A percentile compares a stretch with the other conserved stretches of the same genome.
Evolutionary conservation across 768 basidiomycete genomes (phyloP).

Genomic region (Antrodiella citrinella): DNA sequence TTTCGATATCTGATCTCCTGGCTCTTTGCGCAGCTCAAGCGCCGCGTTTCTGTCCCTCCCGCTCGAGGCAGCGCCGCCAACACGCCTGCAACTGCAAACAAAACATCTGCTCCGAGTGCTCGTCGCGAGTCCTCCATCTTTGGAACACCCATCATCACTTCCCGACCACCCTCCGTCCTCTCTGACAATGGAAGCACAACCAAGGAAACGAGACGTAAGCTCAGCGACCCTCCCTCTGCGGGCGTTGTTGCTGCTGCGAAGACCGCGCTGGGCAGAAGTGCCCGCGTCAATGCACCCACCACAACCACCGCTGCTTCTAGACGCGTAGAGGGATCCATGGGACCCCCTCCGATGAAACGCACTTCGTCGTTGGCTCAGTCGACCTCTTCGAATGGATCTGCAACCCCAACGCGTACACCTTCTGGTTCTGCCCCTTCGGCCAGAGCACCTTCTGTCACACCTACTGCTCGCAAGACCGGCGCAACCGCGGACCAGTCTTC

Average conservation of each 20-base stretch:
- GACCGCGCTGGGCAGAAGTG: slow-evolving; percentile 42
- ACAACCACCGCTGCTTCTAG: slow-evolving; percentile 12
- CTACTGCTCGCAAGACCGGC: slow-evolving; percentile 18
- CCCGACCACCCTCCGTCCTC: slow-evolving; percentile 47
- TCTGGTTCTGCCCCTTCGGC: slow-evolving; percentile 11
- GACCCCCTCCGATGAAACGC: slow-evolving; percentile 32
- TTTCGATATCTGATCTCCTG: too few species aligned
- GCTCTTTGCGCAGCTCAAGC: slow-evolving; percentile 33
- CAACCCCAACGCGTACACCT: slow-evolving; percentile 17
- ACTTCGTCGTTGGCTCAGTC: slow-evolving; percentile 4
- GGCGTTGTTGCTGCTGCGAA: slow-evolving; percentile 14
- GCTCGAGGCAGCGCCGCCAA: slow-evolving; percentile 48
- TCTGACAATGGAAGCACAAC: slow-evolving; percentile 39
- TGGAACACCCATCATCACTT: slow-evolving; percentile 38
- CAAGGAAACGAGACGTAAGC: slow-evolving; percentile 28
- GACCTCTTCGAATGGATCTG: neutral
- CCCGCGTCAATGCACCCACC: slow-evolving; percentile 32
- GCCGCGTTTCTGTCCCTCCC: slow-evolving; percentile 33
- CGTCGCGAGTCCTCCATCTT: slow-evolving; percentile 55
- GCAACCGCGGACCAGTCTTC: slow-evolving; percentile 6
- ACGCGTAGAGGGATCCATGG: slow-evolving; percentile 36
- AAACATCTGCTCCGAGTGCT: slow-evolving; percentile 16
- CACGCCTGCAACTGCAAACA: slow-evolving; percentile 39
- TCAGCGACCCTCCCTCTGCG: slow-evolving; percentile 28
- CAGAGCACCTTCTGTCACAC: slow-evolving; percentile 12